phyloP scores from a whole-genome alignment of 2,329 filamentous ascomycete species.

The Chaetomium strumarium region DNA sequence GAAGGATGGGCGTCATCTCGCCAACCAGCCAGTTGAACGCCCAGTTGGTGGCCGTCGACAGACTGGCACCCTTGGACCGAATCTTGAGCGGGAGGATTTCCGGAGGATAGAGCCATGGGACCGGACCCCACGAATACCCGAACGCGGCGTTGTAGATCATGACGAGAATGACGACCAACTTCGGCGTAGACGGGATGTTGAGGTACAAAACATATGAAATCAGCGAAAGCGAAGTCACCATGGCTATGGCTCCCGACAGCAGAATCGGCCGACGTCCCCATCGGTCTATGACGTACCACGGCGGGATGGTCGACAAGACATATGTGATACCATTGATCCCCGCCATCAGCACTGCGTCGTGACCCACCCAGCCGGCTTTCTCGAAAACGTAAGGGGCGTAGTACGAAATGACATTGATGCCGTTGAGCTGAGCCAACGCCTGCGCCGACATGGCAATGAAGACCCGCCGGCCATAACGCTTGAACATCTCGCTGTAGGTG shows the following conservation, averaged over 20 bases:
- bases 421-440: constrained; percentile 90
- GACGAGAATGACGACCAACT: constrained; percentile 84
- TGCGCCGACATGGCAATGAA: constrained; percentile 99
- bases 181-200: constrained; percentile 71
- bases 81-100: constrained; percentile 96
- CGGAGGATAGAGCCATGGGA: constrained; percentile 97
- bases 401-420: constrained; percentile 99
- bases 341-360: constrained; percentile 91
- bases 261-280: constrained; percentile 88
- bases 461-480: constrained; percentile 81
- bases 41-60: constrained; percentile 97
- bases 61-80: constrained; percentile 89
- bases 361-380: constrained; percentile 90
- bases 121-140: constrained; percentile 90
- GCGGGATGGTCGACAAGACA: constrained; percentile 83
- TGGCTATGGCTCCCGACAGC: constrained; percentile 80
- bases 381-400: constrained; percentile 96
- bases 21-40: constrained; percentile 97
- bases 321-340: constrained; percentile 92
- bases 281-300: constrained; percentile 93
- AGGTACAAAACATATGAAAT: constrained; percentile 97
- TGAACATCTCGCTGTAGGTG: constrained; percentile 91
- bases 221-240: constrained; percentile 78
- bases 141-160: constrained; percentile 99
- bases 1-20: constrained; percentile 87